phyloP scores from a whole-genome alignment of 2,329 filamentous ascomycete species.

The Fonsecaea nubica region DNA sequence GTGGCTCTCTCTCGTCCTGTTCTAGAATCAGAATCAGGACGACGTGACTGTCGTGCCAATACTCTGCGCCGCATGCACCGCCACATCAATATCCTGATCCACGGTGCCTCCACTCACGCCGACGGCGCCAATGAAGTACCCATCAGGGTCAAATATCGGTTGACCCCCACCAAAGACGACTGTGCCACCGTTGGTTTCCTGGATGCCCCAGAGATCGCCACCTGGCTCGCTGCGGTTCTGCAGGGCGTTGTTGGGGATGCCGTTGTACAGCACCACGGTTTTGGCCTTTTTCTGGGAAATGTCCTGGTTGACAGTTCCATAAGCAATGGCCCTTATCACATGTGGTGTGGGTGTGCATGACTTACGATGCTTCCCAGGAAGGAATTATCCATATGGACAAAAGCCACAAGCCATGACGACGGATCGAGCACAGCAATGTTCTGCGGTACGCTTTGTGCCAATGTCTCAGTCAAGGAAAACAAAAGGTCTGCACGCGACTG shows the following conservation, averaged over 20 bases:
- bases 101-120: slow-evolving; percentile 32
- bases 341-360: neutral
- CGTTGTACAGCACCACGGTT: slow-evolving; percentile 33
- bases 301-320: slow-evolving; percentile 24
- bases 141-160: slow-evolving; percentile 29
- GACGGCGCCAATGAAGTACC: slow-evolving; percentile 34
- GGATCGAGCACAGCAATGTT: slow-evolving; percentile 36
- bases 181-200: slow-evolving; percentile 34
- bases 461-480: neutral
- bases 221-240: slow-evolving; percentile 29
- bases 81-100: slow-evolving; percentile 31
- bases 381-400: slow-evolving; percentile 35
- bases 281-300: slow-evolving; percentile 35
- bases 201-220: slow-evolving; percentile 27
- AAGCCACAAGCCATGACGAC: slow-evolving; percentile 28
- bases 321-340: slow-evolving; percentile 1
- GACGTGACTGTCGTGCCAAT: slow-evolving; percentile 13
- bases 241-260: slow-evolving; percentile 21
- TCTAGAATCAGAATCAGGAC: neutral
- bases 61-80: slow-evolving; percentile 15
- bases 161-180: slow-evolving; percentile 35
- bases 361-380: slow-evolving; percentile 23
- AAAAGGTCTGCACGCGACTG: too few species aligned
- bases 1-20: neutral
- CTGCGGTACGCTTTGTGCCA: slow-evolving; percentile 21